These are phyloP conservation scores for Claviceps capensis DNA, from an alignment of 2,329 filamentous ascomycete species.

Conservation along the genomic window DNA sequence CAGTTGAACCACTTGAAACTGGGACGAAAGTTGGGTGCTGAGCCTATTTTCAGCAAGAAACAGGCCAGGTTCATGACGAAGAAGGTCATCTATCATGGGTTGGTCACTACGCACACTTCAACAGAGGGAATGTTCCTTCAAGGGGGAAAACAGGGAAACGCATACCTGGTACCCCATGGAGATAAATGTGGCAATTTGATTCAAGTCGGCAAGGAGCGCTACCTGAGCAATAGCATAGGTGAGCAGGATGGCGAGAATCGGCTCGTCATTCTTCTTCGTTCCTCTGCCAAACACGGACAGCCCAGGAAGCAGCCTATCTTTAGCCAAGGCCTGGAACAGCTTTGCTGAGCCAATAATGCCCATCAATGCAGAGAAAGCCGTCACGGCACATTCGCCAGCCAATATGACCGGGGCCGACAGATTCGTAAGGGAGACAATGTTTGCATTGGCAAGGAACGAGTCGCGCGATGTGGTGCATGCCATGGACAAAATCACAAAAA, in stretches of 20 bases:
- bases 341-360: slow-evolving; percentile 77
- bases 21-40: slow-evolving; percentile 77
- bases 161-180: slow-evolving; percentile 73
- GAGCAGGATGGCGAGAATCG: slow-evolving; percentile 59
- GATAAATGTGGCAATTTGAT: slow-evolving; percentile 78
- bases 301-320: slow-evolving; percentile 67
- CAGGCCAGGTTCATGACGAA: slow-evolving; percentile 79
- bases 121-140: no score
- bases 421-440: slow-evolving; percentile 71
- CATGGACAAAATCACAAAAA: slow-evolving; percentile 65
- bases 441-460: slow-evolving; percentile 61
- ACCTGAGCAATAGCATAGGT: slow-evolving; percentile 66
- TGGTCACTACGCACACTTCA: background rate
- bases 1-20: slow-evolving; percentile 84
- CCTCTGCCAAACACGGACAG: slow-evolving; percentile 62
- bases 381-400: slow-evolving; percentile 69
- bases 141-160: background rate
- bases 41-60: slow-evolving; percentile 74
- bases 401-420: slow-evolving; percentile 61
- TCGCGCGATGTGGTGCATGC: slow-evolving; percentile 60
- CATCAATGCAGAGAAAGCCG: slow-evolving; percentile 78
- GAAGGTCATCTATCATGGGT: slow-evolving; percentile 56
- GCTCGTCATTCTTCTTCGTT: slow-evolving; percentile 58
- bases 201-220: slow-evolving; percentile 70
- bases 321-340: slow-evolving; percentile 67